Evolutionary conservation across 2,329 filamentous ascomycete species (phyloP).

Genomic region (Cladorrhinum sp.): DNA sequence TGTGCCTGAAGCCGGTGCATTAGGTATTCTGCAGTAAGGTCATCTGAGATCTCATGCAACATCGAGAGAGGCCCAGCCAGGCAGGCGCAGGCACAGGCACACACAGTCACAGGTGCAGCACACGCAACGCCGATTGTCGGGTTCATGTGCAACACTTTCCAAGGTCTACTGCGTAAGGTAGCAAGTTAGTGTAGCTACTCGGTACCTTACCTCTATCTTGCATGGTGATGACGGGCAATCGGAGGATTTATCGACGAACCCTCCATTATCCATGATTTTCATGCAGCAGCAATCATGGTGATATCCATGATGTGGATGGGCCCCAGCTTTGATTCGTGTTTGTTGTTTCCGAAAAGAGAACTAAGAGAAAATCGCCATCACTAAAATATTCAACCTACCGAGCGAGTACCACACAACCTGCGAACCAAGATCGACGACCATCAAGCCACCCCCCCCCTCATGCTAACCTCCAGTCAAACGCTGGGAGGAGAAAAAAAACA

Average conservation of each 20-base stretch:
- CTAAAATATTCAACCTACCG: slow-evolving; percentile 3
- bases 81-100: neutral
- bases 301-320: neutral
- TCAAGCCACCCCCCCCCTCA: neutral
- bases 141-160: neutral
- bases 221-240: slow-evolving; percentile 20
- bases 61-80: neutral
- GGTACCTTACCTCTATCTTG: slow-evolving; percentile 18
- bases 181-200: neutral
- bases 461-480: neutral
- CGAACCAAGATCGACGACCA: slow-evolving; percentile 4
- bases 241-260: slow-evolving; percentile 10
- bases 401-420: neutral
- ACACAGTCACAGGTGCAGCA: slow-evolving; percentile 3
- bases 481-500: neutral
- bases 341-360: neutral
- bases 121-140: slow-evolving; percentile 4
- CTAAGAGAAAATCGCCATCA: neutral
- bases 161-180: neutral
- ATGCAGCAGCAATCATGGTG: neutral
- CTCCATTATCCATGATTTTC: neutral
- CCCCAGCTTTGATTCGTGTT: neutral
- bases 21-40: slow-evolving; percentile 4
- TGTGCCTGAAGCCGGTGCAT: slow-evolving; percentile 12
- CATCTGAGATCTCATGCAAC: slow-evolving; percentile 6